These are phyloP conservation scores for Rubus idaeus DNA, from an alignment of 306 rosid species.

Conservation along the genomic window DNA sequence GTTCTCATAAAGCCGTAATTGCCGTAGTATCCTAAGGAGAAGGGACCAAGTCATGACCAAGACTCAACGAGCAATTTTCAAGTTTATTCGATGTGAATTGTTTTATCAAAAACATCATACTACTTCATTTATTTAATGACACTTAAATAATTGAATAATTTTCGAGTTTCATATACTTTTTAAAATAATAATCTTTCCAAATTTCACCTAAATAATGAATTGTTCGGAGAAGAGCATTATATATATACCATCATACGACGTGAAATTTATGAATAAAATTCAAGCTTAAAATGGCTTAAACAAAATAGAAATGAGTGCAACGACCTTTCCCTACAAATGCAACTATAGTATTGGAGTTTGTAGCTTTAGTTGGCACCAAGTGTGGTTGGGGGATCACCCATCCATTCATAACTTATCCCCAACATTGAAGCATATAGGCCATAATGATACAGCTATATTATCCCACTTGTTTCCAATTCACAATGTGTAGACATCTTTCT, in stretches of 20 bases:
- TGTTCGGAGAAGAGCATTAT: no score
- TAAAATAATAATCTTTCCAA: neutral
- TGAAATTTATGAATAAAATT: no score
- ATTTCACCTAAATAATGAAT: neutral
- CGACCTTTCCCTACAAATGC: neutral
- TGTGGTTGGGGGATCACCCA: slow-evolving; percentile 71
- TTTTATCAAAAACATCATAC: neutral
- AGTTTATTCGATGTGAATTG: neutral
- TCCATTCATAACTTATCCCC: slow-evolving; percentile 34
- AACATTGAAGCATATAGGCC: slow-evolving; percentile 20
- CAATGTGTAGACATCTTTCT: slow-evolving; percentile 44
- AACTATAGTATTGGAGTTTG: neutral
- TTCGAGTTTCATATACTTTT: neutral
- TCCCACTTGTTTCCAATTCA: slow-evolving; percentile 49
- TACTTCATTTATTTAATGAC: neutral
- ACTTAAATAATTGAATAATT: neutral
- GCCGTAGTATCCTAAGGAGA: neutral
- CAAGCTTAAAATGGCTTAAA: neutral
- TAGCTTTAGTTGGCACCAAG: slow-evolving; percentile 11
- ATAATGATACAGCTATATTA: slow-evolving; percentile 26
- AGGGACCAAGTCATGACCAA: neutral
- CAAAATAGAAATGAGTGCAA: neutral
- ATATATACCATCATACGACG: no score
- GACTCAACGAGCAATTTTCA: neutral
- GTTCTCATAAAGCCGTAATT: neutral